These are phyloP conservation scores for Camelina laxa DNA, from an alignment of 345 rosid genomes.

Conservation along the genomic window DNA sequence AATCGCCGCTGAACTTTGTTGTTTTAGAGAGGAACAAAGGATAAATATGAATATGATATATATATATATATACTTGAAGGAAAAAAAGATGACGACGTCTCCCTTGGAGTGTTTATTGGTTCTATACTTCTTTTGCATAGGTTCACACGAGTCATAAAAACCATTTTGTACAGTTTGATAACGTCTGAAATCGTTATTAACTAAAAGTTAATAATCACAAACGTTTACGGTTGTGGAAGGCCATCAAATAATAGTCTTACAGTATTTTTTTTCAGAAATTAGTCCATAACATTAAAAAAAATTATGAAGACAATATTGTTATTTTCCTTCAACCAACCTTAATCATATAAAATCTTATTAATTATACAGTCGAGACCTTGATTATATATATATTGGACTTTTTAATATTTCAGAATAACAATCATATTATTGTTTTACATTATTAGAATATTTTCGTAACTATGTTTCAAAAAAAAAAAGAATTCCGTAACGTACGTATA, in stretches of 20 bases:
- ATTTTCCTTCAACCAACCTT: background rate
- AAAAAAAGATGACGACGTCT: background rate
- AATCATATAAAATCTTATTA: background rate
- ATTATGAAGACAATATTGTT: background rate
- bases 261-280: too few relatives aligned
- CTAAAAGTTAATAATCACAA: background rate
- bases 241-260: background rate
- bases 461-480: too few relatives aligned
- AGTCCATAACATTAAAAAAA: background rate
- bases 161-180: background rate
- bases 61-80: background rate
- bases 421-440: background rate
- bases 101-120: background rate
- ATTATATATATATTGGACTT: background rate
- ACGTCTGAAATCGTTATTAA: background rate
- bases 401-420: background rate
- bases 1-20: background rate
- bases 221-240: background rate
- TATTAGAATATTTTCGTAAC: background rate
- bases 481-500: conserved; percentile 22
- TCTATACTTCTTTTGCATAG: background rate
- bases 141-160: background rate
- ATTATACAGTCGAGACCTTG: background rate
- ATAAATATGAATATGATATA: background rate
- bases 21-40: background rate